Evolutionary conservation across 2,329 filamentous ascomycete species (phyloP), one percentile per base, ranked within the genome.

Genomic region (Nemania diffusa): DNA sequence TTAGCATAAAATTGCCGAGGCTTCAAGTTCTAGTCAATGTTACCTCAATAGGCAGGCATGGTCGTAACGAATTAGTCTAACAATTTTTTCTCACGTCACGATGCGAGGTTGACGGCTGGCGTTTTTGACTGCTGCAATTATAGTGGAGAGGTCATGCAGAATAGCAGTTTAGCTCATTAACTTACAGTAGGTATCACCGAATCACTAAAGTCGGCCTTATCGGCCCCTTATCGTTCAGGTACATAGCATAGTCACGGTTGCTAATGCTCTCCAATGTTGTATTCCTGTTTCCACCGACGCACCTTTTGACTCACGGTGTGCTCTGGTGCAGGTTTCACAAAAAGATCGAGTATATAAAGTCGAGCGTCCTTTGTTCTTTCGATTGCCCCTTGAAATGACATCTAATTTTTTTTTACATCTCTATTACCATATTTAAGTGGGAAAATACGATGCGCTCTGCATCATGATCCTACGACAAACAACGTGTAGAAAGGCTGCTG

Each of bases 381-480:
- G 5, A 17, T 29, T 13, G 42, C 34, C 53, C 55, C 40, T 40
- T 57, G 56, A 53, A 44, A 44, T 51, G 44, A n/a, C 20, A 51
- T 51, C 55, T 22, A 29, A 27, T 20, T n/a, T 29, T n/a, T 44
- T n/a, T 20, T 44, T 5, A 22, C n/a, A n/a, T 26, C 22, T 57
- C 64, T 17, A 53, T 56, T 57, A 20, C 11, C 17, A 52, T n/a
- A 37, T 59, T 27, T 15, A 34, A 26, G 50, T 20, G 24, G 37
- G 40, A 37, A 57, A 60, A 71, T 68, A 73, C 52, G 55, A 74
- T 75, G 74, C 65, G 52, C 62, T 61, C 57, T 68, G 67, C 72
- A 65, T 72, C 65, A 84, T 84, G 83, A 80, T 76, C 69, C 77
- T 76, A 64, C 77, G 79, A 77, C 77, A 68, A 68, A 75, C 75